Conservation (phyloP, 345 rosid species). For the Eucalyptus sideroxylon region DNA sequence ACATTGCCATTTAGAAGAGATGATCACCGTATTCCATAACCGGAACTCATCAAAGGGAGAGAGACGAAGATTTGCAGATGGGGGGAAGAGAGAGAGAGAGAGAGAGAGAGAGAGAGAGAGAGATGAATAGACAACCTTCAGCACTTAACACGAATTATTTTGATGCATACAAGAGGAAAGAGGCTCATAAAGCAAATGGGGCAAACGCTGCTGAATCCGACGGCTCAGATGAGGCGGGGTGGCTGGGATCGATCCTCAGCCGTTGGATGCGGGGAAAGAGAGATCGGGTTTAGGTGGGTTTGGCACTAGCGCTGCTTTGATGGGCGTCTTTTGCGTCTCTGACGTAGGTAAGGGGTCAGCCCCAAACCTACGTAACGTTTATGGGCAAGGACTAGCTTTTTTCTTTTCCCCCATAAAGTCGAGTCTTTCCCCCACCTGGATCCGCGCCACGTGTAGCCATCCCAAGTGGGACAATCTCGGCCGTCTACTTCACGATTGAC, state of each 20-base stretch:
- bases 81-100: not conserved
- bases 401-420: not conserved
- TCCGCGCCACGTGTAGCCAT: not conserved
- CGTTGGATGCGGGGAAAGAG: not conserved
- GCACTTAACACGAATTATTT: not conserved
- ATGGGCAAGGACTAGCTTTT: not conserved
- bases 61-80: not conserved
- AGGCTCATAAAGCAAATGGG: not conserved
- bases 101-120: not conserved
- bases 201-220: not conserved
- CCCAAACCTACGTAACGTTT: not conserved
- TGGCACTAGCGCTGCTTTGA: slow-evolving; percentile 39
- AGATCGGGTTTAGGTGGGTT: slow-evolving; percentile 21
- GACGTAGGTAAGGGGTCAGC: slow-evolving; percentile 12
- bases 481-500: not conserved
- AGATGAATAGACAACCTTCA: not conserved
- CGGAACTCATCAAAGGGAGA: not conserved
- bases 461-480: not conserved
- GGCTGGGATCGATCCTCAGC: slow-evolving; percentile 7
- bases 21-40: not conserved
- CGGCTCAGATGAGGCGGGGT: slow-evolving; percentile 14
- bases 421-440: not conserved
- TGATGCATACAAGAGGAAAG: not conserved
- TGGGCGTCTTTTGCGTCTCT: slow-evolving; percentile 10
- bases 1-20: not conserved